phyloP scores from a whole-genome alignment of 345 rosid genomes.

The Moringa oleifera region DNA sequence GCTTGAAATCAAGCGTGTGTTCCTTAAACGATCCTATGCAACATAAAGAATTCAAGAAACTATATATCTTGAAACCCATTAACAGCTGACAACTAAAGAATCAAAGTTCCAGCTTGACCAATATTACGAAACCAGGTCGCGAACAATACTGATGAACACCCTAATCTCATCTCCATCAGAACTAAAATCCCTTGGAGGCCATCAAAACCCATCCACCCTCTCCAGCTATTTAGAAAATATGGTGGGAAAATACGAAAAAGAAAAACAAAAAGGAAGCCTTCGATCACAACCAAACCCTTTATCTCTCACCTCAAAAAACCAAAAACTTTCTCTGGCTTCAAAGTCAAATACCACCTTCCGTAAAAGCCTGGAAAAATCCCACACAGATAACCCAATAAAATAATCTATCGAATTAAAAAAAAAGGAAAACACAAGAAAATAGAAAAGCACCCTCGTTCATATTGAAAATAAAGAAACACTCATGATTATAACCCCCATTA shows the following conservation, averaged over 20 bases:
- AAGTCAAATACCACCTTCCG: constrained; percentile 48
- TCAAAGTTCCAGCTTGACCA: constrained; percentile 22
- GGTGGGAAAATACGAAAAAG: constrained; percentile 9
- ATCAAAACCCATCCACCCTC: constrained; percentile 15
- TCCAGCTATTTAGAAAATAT: no score
- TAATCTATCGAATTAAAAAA: constrained; percentile 12
- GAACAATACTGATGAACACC: constrained; percentile 18
- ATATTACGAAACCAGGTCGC: constrained; percentile 27
- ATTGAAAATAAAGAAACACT: constrained; percentile 16
- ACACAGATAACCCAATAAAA: constrained; percentile 28
- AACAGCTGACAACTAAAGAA: constrained; percentile 11
- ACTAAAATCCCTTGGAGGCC: constrained; percentile 18
- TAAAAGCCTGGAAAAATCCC: constrained; percentile 45
- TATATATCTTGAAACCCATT: constrained; percentile 17
- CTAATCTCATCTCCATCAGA: constrained; percentile 25
- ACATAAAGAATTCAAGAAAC: constrained; percentile 20
- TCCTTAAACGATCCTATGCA: constrained; percentile 13
- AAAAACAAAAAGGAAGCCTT: neutral
- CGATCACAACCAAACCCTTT: constrained; percentile 19
- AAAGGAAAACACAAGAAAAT: neutral
- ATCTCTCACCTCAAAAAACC: constrained; percentile 1
- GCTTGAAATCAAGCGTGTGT: constrained; percentile 13
- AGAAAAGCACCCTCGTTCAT: neutral
- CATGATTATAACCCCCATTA: constrained; percentile 22
- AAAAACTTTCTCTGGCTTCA: constrained; percentile 16